phyloP scores from a whole-genome alignment of 805 yeast species.

The Zygotorulaspora florentina region DNA sequence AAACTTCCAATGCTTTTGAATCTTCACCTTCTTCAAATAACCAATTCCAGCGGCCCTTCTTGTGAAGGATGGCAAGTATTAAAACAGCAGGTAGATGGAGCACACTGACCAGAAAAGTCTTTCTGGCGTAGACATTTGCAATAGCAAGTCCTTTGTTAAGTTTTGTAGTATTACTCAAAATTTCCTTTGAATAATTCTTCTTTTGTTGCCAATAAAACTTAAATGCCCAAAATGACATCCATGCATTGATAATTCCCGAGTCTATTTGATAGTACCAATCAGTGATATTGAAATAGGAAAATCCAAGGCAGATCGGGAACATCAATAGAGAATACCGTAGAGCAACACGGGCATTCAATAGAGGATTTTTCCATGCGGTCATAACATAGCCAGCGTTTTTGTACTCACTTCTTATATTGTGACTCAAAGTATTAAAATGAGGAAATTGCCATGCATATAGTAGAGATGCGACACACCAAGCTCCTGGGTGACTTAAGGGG shows the following conservation, averaged over 20 bases:
- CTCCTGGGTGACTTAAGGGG: conserved; percentile 77
- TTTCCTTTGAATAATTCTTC: conserved; percentile 45
- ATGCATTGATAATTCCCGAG: conserved; percentile 74
- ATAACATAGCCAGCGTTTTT: conserved; percentile 93
- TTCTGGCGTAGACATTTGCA: conserved; percentile 71
- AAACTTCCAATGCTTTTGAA: conserved; percentile 1
- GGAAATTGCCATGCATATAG: conserved; percentile 99
- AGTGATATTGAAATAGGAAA: conserved; percentile 73
- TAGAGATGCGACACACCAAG: conserved; percentile 88
- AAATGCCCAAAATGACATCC: conserved; percentile 77
- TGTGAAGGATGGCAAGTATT: conserved; percentile 89
- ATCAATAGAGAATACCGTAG: conserved; percentile 83
- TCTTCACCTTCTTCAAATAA: conserved; percentile 38
- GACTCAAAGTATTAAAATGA: conserved; percentile 89
- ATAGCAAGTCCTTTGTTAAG: conserved; percentile 52
- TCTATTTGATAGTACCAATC: conserved; percentile 80
- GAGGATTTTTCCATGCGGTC: conserved; percentile 93
- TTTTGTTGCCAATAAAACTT: conserved; percentile 84
- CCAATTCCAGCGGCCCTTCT: conserved; percentile 93
- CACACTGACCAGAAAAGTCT: conserved; percentile 90
- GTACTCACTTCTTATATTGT: conserved; percentile 82
- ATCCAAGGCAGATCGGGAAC: conserved; percentile 89
- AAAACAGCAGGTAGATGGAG: conserved; percentile 89
- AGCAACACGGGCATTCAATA: conserved; percentile 88
- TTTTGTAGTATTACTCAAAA: conserved; percentile 29